Conservation (phyloP, 768 basidiomycete genomes). For the Arthromyces matolae region DNA sequence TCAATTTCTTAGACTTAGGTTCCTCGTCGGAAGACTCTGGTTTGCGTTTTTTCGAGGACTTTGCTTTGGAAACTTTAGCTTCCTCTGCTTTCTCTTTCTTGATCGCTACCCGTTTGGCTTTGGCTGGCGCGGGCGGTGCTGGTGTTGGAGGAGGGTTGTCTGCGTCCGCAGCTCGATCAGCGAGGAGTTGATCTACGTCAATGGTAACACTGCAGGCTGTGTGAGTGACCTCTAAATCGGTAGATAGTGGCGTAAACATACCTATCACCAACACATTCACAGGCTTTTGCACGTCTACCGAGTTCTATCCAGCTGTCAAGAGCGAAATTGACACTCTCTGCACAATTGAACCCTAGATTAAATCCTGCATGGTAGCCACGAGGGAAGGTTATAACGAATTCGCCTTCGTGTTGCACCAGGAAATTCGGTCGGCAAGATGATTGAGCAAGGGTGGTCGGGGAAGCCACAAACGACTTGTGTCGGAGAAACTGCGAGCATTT, state of each 20-base stretch:
- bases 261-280: slow-evolving; percentile 75
- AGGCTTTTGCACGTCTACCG: slow-evolving; percentile 75
- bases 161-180: slow-evolving; percentile 55
- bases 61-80: slow-evolving; percentile 33
- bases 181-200: slow-evolving; percentile 83
- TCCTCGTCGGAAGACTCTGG: slow-evolving; percentile 31
- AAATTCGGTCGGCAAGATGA: slow-evolving; percentile 79
- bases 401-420: slow-evolving; percentile 89
- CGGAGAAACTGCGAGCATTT: slow-evolving; percentile 91
- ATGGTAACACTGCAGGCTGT: slow-evolving; percentile 71
- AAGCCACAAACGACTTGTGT: slow-evolving; percentile 94
- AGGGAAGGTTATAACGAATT: slow-evolving; percentile 95
- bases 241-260: slow-evolving; percentile 21
- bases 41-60: slow-evolving; percentile 39
- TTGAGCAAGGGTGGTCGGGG: slow-evolving; percentile 77
- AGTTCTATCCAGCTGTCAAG: slow-evolving; percentile 91
- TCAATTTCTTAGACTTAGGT: slow-evolving; percentile 49
- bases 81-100: slow-evolving; percentile 24
- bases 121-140: slow-evolving; percentile 1
- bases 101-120: slow-evolving; percentile 15
- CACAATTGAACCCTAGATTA: slow-evolving; percentile 94
- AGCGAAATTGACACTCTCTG: slow-evolving; percentile 96
- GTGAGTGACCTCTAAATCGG: slow-evolving; percentile 1
- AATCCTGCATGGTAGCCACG: slow-evolving; percentile 96
- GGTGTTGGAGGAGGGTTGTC: slow-evolving; percentile 13